Base-by-base conservation (phyloP, 768 basidiomycete genomes). In the Cyathus striatus region DNA sequence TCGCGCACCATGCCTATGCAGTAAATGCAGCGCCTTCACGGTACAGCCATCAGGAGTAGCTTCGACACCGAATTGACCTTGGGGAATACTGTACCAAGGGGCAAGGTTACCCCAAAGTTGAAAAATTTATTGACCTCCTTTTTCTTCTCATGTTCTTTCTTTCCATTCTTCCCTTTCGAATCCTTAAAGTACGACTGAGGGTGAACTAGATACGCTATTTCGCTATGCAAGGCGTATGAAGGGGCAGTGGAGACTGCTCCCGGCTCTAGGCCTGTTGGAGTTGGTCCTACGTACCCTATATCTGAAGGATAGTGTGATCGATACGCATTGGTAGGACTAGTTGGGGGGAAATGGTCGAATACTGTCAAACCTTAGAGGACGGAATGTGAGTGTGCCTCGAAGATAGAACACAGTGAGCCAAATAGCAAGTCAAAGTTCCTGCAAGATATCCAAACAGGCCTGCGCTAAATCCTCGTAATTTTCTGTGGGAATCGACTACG, bases 101-200 rank as follows among this genome's bases (percentile, higher is more conserved):
- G 84, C 83, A 27, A 90, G 59, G 54, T 90, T 91, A 1, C 90
- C 90, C 90, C 90, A 92, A 33, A 78, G 75, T 57, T 71, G 77
- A 62, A 90, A 79, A 33, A 91, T 84, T 77, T 49, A 88, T 90
- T 9, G 66, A 56, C 24, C 62, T 60, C 21, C 50, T 55, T 36
- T 55, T 59, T 18, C 55, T 56, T 32, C 44, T 51, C 40, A 56
- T 54, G 48, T 49, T 48, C 35, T 50, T 51, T n/a, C 59, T 54
- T 36, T 73, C 43, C 3, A 56, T 46, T 3, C 64, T 49, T 1
- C n/a, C n/a, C n/a, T n/a, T n/a, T n/a, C n/a, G n/a, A n/a, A n/a
- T n/a, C n/a, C n/a, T n/a, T n/a, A n/a, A n/a, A n/a, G n/a, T n/a
- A n/a, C n/a, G n/a, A n/a, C n/a, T n/a, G n/a, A n/a, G 85, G 81